Conservation (phyloP, 257 asterid species). For the Voacanga thouarsii region DNA sequence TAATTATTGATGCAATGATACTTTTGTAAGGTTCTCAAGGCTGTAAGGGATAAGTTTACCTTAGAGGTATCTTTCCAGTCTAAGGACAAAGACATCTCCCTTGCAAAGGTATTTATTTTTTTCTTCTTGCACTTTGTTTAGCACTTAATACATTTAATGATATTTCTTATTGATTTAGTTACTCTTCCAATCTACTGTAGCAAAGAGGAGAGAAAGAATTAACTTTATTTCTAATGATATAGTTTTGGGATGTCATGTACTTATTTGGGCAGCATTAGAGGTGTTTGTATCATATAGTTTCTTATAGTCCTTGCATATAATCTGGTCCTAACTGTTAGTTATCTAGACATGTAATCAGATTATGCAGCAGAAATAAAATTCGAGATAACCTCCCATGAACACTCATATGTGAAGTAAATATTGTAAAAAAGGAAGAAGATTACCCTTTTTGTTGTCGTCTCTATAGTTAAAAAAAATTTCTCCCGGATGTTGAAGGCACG, state of each 20-base stretch:
- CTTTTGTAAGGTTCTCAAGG: constrained; percentile 52
- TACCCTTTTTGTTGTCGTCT: too few species aligned
- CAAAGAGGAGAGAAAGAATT: background rate
- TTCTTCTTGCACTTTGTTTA: constrained; percentile 5
- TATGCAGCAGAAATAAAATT: too few species aligned
- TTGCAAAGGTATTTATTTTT: constrained; percentile 65
- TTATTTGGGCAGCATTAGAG: background rate
- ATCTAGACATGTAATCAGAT: too few species aligned
- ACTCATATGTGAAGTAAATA: too few species aligned
- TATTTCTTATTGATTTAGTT: background rate
- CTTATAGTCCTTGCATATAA: background rate
- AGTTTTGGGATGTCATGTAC: background rate
- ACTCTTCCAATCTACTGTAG: constrained; percentile 1
- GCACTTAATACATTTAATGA: constrained; percentile 2
- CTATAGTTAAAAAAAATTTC: too few species aligned
- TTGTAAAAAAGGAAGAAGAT: too few species aligned
- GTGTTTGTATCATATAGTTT: background rate
- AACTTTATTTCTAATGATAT: background rate
- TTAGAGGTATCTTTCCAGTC: constrained; percentile 76
- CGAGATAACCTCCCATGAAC: too few species aligned
- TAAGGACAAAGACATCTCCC: constrained; percentile 83
- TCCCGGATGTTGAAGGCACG: too few species aligned
- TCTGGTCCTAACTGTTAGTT: background rate
- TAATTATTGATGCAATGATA: constrained; percentile 3
- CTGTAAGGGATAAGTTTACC: constrained; percentile 70